Evolutionary conservation across 2,329 filamentous ascomycete genomes (phyloP).

Genomic region (Phialemoniopsis sp.): DNA sequence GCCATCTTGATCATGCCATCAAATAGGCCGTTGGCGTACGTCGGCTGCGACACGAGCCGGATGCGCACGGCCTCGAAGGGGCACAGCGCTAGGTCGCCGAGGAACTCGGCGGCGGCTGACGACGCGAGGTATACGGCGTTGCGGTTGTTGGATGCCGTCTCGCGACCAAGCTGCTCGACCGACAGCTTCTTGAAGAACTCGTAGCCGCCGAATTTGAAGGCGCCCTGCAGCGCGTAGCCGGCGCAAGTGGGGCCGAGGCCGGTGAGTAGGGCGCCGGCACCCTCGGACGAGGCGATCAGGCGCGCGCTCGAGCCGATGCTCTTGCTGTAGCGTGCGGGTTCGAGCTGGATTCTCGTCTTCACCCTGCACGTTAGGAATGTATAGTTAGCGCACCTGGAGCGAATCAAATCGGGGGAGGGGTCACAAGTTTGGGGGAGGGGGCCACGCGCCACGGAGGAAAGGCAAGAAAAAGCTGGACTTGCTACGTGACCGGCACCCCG

Average conservation of each 20-base stretch:
- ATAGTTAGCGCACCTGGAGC: constrained; percentile 3
- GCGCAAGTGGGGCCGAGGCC: constrained; percentile 74
- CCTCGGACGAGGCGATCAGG: constrained; percentile 71
- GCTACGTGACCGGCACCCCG: not conserved
- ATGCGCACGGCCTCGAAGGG: constrained; percentile 83
- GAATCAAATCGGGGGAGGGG: not conserved
- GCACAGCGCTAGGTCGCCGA: constrained; percentile 72
- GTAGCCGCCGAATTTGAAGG: constrained; percentile 85
- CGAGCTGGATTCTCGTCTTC: constrained; percentile 85
- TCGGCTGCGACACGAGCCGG: constrained; percentile 75
- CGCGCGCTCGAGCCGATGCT: constrained; percentile 75
- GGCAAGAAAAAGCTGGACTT: too few species aligned
- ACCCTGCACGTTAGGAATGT: constrained; percentile 48
- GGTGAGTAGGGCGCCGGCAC: constrained; percentile 72
- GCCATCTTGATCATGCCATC: constrained; percentile 71
- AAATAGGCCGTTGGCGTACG: constrained; percentile 68
- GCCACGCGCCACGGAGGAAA: too few species aligned
- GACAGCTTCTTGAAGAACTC: constrained; percentile 85
- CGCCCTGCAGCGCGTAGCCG: constrained; percentile 82
- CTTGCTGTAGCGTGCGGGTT: constrained; percentile 75
- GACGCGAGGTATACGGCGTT: constrained; percentile 69
- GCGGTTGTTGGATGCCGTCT: constrained; percentile 66
- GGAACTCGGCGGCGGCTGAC: constrained; percentile 53
- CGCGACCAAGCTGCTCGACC: constrained; percentile 69
- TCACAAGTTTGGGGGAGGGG: not conserved